Base-by-base conservation (phyloP, 2,329 filamentous ascomycete species). In the Aspergillus pseudoglaucus region DNA sequence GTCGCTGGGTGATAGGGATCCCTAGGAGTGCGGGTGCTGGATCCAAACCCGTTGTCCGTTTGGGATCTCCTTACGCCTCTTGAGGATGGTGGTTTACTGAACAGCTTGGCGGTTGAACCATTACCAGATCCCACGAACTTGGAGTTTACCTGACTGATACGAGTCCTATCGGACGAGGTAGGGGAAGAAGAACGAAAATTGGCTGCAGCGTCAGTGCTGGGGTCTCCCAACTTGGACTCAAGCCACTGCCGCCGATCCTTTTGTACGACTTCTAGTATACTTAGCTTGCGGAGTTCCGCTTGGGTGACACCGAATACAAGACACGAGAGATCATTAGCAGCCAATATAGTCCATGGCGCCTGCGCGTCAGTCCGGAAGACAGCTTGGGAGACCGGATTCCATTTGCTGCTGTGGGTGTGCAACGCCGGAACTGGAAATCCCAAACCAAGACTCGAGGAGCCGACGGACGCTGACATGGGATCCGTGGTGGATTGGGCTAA, bases 221-320 rank as follows among this genome's bases (percentile, higher is more conserved):
- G 80, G 50, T 85, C 80, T 53, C 81, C 76, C 39, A 98, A 76
- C 68, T 90, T 96, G 52, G 85, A 82, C 63, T 94, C 89, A 22
- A 98, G 76, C 93, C 93, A 98, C 23, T 84, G 81, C 56, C 91
- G 78, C 49, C 90, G 80, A 67, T 96, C 91, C 66, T 90, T 83
- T 67, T 91, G 87, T 15, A 98, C 90, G 25, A 98, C 89, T 64
- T 97, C 90, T 49, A 98, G 71, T 48, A 98, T 97, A 42, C 93
- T 91, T 75, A 97, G 83, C 64, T 90, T 96, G 47, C 90, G 83
- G 20, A 98, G 88, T 68, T 98, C 93, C 4, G 88, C 88, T 62
- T 89, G 88, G n/a, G 90, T 95, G 8, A 98, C 89, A n/a, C 93
- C 93, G 71, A 97, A 98, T n/a, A 97, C 85, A 39, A 98, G 76